Evolutionary conservation across 305 asterid species (phyloP), one percentile per base, ranked within the genome.

Genomic region (Solanum aculeatissimum): DNA sequence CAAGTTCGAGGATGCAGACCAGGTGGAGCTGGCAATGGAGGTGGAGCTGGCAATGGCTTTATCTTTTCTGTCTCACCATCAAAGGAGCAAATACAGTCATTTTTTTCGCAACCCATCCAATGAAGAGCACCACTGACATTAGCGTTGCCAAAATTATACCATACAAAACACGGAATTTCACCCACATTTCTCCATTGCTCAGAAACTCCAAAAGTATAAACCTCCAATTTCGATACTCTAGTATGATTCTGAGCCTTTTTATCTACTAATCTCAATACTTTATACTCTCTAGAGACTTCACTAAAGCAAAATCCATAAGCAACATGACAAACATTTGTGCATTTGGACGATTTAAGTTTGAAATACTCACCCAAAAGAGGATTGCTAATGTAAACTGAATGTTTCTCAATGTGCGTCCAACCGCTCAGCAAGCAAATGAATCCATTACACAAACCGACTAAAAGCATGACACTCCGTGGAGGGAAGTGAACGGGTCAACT

Each of bases 361-460:
- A 70, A 70, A 40, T 40, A 70, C 6, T 40, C 32, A 0, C 53
- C 78, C 53, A 70, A 70, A 38, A 70, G 29, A 10, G 32, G 78
- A 70, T 70, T 70, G 4, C 7, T 19, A 42, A 71, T 71, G 18
- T 42, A 42, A 71, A 71, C 1, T 0, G 7, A 71, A 43, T 71
- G 79, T 0, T 71, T 42, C 16, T 71, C 35, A 71, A 15, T 1
- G 8, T 27, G 0, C 0, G 1, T 27, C 0, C 0, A 0, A 1
- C 42, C 43, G 29, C 3, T 29, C 43, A 0, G 1, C 2, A 65
- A 65, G 0, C 72, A 65, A 15, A 8, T 14, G 6, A 65, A 0
- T 18, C 43, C 43, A 65, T 65, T 29, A 15, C 43, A 65, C 4
- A 2, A 65, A 65, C 72, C 72, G 1, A 13, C 10, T 65, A 29